Evolutionary conservation across 2,329 filamentous ascomycete genomes (phyloP), one percentile per base, ranked within the genome.

Genomic region (Hortaea sp.): DNA sequence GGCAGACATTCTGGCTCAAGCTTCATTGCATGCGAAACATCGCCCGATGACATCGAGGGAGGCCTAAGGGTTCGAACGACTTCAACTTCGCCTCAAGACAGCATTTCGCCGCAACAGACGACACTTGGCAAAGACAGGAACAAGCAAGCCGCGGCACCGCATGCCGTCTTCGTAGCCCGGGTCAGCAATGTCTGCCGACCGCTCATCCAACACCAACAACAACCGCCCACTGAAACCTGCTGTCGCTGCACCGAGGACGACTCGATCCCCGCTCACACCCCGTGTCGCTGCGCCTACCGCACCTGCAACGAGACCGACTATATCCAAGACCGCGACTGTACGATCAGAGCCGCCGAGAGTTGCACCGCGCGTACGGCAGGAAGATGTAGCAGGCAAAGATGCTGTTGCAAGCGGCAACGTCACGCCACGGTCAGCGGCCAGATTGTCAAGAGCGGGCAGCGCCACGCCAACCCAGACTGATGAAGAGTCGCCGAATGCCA

Each of bases 401-500:
- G 46, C 45, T 28, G 78, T 78, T 56, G 67, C 88, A 39, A 79
- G 66, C 64, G 76, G 69, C 63, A 88, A 86, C 63, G 70, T 88
- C 61, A 94, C 88, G 3, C 86, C 88, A 43, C 79, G 88, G 53
- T 88, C 88, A 6, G 84, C 83, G 6, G 73, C 80, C 42, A 77
- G 88, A 51, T 86, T 80, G 62, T 81, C 72, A 55, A 81, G 87
- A 54, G 77, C 81, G 47, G 81, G 86, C 62, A 88, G 83, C 63
- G 67, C 76, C 30, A 88, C 87, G 9, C 57, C 59, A 9, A 47
- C 47, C 27, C 51, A 52, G 29, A 28, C 37, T 7, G 45, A 46
- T 20, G 55, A 58, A 30, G 53, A 57, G 10, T 42, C 48, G 6
- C 48, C 50, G 1, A 52, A 39, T 43, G 49, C 49, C 4, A 39